Evolutionary conservation across 768 basidiomycete species (phyloP).

Genomic region (Mycena belliarum): DNA sequence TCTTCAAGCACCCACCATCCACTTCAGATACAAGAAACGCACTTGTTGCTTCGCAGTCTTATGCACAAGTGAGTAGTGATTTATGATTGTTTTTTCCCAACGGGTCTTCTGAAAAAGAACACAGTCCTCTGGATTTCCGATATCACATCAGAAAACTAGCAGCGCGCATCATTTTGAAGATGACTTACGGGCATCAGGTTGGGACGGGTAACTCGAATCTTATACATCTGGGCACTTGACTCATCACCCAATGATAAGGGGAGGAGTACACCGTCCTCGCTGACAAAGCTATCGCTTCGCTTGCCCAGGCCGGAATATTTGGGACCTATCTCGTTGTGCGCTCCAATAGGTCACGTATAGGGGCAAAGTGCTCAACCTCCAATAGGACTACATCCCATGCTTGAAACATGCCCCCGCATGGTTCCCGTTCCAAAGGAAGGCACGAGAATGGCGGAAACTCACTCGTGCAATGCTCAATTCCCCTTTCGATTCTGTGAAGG

Average conservation of each 20-base stretch:
- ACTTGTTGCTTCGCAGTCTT: conserved; percentile 38
- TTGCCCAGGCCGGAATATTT: conserved; percentile 41
- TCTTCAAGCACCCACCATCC: conserved; percentile 11
- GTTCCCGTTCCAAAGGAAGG: conserved; percentile 44
- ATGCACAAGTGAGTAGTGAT: conserved; percentile 11
- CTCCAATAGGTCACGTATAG: background rate
- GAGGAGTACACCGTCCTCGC: conserved; percentile 43
- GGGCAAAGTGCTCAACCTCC: background rate
- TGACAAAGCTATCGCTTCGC: conserved; percentile 36
- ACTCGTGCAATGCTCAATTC: conserved; percentile 38
- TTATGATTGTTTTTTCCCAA: background rate
- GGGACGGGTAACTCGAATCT: conserved; percentile 32
- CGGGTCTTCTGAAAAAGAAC: background rate
- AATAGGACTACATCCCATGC: conserved; percentile 33
- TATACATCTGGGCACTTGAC: too few relatives aligned
- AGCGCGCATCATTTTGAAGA: conserved; percentile 40
- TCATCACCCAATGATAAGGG: too few relatives aligned
- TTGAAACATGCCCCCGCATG: conserved; percentile 44
- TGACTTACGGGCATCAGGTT: conserved; percentile 41
- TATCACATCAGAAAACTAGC: conserved; percentile 39
- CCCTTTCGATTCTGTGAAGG: conserved; percentile 42
- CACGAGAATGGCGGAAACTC: conserved; percentile 34
- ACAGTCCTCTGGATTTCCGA: conserved; percentile 37
- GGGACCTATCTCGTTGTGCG: conserved; percentile 46
- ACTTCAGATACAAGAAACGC: conserved; percentile 35